Evolutionary conservation across 805 yeast genomes (phyloP).

Genomic region (Metschnikowia kofuensis): DNA sequence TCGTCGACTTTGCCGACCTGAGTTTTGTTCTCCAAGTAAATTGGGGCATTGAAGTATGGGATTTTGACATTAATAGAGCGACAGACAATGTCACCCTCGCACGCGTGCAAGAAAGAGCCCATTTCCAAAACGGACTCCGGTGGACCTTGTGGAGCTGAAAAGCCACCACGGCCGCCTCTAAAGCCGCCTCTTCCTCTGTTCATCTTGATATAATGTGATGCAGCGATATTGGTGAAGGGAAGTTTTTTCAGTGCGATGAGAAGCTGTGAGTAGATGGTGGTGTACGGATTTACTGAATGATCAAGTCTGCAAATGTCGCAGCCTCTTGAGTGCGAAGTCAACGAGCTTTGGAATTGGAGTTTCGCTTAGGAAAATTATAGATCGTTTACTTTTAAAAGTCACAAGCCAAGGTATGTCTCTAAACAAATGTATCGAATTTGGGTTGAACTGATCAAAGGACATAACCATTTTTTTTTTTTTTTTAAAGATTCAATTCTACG

Average conservation of each 20-base stretch:
- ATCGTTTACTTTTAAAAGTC: no score
- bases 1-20: slow-evolving; percentile 98
- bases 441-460: no score
- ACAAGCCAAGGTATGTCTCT: no score
- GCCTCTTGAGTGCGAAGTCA: no score
- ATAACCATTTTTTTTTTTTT: no score
- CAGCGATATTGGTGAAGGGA: slow-evolving; percentile 4
- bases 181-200: slow-evolving; percentile 49
- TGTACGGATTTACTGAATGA: slow-evolving; percentile 15
- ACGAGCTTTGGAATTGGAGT: no score
- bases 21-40: slow-evolving; percentile 92
- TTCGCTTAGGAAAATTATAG: no score
- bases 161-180: slow-evolving; percentile 59
- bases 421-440: no score
- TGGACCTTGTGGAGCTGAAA: slow-evolving; percentile 82
- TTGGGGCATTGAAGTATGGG: slow-evolving; percentile 98
- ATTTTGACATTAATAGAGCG: slow-evolving; percentile 90
- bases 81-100: slow-evolving; percentile 97
- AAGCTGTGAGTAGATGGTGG: slow-evolving; percentile 7
- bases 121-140: slow-evolving; percentile 93
- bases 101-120: slow-evolving; percentile 88
- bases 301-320: no score
- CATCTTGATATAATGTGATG: slow-evolving; percentile 34
- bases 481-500: no score
- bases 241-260: slow-evolving; percentile 21